These are phyloP conservation scores for Trametes punicea DNA, from an alignment of 768 basidiomycete species.

Conservation along the genomic window DNA sequence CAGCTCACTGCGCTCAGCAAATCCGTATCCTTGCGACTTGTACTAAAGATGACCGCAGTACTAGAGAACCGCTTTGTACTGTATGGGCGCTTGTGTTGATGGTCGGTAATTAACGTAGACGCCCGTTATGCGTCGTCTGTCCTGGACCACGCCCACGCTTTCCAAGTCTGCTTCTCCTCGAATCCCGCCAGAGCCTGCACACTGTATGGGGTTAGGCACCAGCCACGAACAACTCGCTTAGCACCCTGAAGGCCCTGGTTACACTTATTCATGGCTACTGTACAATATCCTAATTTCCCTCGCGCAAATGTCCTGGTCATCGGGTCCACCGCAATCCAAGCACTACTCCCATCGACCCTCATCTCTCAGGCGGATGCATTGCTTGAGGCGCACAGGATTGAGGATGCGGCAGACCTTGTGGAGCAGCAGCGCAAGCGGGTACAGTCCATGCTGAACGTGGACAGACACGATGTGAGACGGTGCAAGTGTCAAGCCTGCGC, in stretches of 20 bases:
- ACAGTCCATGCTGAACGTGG: conserved; percentile 47
- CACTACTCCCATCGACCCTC: conserved; percentile 68
- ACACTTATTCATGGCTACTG: conserved; percentile 21
- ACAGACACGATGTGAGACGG: conserved; percentile 51
- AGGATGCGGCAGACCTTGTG: conserved; percentile 60
- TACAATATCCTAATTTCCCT: conserved; percentile 40
- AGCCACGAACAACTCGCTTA: no score
- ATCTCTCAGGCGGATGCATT: conserved; percentile 71
- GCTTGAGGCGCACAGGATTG: conserved; percentile 58
- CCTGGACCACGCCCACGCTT: neutral
- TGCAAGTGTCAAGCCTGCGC: conserved; percentile 2
- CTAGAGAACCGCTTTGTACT: no score
- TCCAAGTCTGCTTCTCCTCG: neutral
- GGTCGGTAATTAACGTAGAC: neutral
- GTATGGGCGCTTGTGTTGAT: neutral
- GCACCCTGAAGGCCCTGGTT: no score
- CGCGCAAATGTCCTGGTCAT: conserved; percentile 68
- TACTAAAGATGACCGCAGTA: no score
- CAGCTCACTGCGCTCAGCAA: no score
- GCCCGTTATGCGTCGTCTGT: neutral
- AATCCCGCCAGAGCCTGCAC: no score
- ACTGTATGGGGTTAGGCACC: no score
- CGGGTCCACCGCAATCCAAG: conserved; percentile 55
- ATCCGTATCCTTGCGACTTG: no score
- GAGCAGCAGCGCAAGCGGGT: conserved; percentile 59